Evolutionary conservation across 2,329 filamentous ascomycete species (phyloP), one percentile per base, ranked within the genome.

Genomic region (Talaromyces sp.): DNA sequence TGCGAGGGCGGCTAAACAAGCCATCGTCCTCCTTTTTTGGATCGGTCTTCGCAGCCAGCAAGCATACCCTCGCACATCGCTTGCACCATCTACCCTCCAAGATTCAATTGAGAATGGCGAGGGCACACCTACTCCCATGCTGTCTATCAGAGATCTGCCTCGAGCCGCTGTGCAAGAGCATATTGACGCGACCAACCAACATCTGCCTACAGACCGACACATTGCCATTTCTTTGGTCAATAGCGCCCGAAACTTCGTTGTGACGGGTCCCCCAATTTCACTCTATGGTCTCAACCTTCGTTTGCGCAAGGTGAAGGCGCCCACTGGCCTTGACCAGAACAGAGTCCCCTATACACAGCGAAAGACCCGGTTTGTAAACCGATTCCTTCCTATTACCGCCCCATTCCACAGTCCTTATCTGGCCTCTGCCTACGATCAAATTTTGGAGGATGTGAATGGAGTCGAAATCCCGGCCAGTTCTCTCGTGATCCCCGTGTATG

Each of bases 361-460:
- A 68, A 99, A 99, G 80, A 84, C 97, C 60, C 91, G 95, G 70
- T 99, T 99, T 68, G 91, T 91, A 64, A 97, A 97, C 81, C 89
- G 95, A 63, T 99, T 99, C 82, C 80, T 99, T 63, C 96, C 95
- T 53, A 99, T 99, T 75, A 97, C 93, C 0, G 92, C 95, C 10
- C 96, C 95, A 4, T 99, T 99, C 84, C 95, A 99, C 82, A 99
- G 95, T 83, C 89, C 91, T 63, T 97, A 98, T 73, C 86, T 99
- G 17, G 81, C 84, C 26, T 87, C 92, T 66, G 93, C 95, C 1
- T 91, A 90, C 27, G 84, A 87, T 62, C 83, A 92, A 68, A 91
- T 99, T 64, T 85, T 93, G 59, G 87, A 93, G 68, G 96, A 99
- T 72, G 82, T 99, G 63, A 91, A 91, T 75, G 85, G 93, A 66